Evolutionary conservation across 2,329 filamentous ascomycete species (phyloP), one percentile per base, ranked within the genome.

Genomic region (Tolypocladium ovalisporum): DNA sequence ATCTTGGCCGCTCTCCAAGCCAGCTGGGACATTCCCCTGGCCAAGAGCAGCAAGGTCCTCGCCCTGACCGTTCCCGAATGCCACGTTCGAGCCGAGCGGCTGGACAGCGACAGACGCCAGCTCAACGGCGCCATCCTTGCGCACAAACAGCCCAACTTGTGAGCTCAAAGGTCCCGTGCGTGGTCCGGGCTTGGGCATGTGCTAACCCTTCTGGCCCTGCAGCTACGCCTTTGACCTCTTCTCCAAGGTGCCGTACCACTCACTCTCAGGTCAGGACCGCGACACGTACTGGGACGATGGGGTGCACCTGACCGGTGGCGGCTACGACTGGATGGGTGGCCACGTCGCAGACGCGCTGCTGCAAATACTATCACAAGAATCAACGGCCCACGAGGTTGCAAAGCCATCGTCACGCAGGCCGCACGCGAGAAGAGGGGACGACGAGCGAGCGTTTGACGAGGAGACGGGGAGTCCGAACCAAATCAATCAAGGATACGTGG

Each of bases 61-160:
- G 83, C 83, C 5, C 72, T 88, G 54, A 88, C 84, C 0, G 75
- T 88, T 2, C 83, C 82, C 0, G 84, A 86, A 62, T 76, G 75
- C 32, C 65, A 68, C 8, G 56, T 63, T 29, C 64, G 62, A 27
- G 60, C 60, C 8, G 61, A 65, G n/a, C 62, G 62, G 27, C 57
- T 76, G 24, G 67, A 69, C 22, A 60, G 62, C 34, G 67, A 64
- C 39, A 72, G 81, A 7, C 67, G 75, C 29, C 64, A 69, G 27
- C 67, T 87, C 55, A 87, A 87, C 63, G 60, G 67, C 2, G 65
- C 72, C 37, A 87, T 87, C 57, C 72, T 77, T 61, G 66, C 64
- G 4, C 76, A 84, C 61, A 66, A 74, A 42, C 71, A 71, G 29
- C 69, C 74, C 2, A 75, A 79, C 60, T 84, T 76, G 84, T 87